These are phyloP conservation scores for Tillandsia leiboldiana DNA, from an alignment of 176 grass and related monocot species.

Conservation along the genomic window DNA sequence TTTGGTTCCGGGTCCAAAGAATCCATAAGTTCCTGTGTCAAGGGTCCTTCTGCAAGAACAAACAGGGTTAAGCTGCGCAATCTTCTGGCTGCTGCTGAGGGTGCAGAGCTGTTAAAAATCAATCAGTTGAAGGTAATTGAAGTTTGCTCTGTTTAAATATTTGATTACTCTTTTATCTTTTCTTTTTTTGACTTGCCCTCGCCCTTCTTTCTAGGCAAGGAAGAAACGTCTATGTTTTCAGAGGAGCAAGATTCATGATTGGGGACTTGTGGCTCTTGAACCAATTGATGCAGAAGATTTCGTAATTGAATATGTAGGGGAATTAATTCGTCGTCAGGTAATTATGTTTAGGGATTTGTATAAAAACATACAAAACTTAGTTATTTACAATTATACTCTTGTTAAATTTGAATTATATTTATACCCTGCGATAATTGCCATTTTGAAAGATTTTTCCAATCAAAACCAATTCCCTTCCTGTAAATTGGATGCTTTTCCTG, in stretches of 20 bases:
- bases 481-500: neutral
- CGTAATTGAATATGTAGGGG: constrained; percentile 96
- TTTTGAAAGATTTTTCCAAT: neutral
- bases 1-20: constrained; percentile 31
- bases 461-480: no score
- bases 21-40: constrained; percentile 40
- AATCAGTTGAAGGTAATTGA: constrained; percentile 61
- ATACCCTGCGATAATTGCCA: no score
- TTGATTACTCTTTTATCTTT: constrained; percentile 16
- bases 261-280: constrained; percentile 94
- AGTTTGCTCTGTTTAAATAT: constrained; percentile 4
- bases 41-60: constrained; percentile 81
- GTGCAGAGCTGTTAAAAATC: constrained; percentile 74
- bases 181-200: constrained; percentile 3
- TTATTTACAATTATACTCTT: no score
- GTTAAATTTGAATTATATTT: no score
- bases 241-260: constrained; percentile 96
- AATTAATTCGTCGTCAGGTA: constrained; percentile 79
- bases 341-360: constrained; percentile 29
- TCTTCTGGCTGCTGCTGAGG: constrained; percentile 70
- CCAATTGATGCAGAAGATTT: constrained; percentile 90
- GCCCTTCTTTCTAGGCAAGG: constrained; percentile 52
- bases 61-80: constrained; percentile 76
- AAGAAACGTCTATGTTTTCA: constrained; percentile 90
- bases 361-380: neutral